Evolutionary conservation across 768 basidiomycete species (phyloP), one percentile per base, ranked within the genome.

Genomic region (Heimioporus sp.): DNA sequence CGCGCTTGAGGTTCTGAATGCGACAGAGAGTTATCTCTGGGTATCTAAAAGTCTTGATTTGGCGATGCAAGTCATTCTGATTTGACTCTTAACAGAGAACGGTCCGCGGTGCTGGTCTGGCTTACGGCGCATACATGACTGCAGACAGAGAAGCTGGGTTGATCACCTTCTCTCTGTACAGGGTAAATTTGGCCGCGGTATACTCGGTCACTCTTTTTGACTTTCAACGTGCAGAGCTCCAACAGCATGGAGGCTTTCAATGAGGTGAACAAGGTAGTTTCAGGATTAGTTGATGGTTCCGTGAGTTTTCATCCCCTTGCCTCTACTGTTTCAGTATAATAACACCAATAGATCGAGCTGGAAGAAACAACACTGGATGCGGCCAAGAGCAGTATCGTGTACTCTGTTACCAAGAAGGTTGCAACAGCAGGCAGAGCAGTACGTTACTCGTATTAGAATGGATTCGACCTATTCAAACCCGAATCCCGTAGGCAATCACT

Each of bases 11-110:
- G 83, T 93, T 15, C 74, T 99, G 46, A 97, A 97, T 59, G 95
- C 92, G 12, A 85, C 92, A 10, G 97, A 98, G 73, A 90, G 92
- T 57, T 97, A 86, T 66, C 81, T 98, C 51, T 98, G 96, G 96
- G 90, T 92, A 69, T 35, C 68, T 48, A 17, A 30, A 36, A 36
- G 32, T 17, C 35, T 46, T 40, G 5, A 40, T 20, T 38, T 36
- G 30, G 43, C 16, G 13, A 45, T 35, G 37, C 49, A 10, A 44
- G 9, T 19, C 31, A 15, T 53, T 45, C 48, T 68, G 47, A 48
- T 34, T 50, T 2, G 39, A n/a, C 16, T 46, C n/a, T 51, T 48
- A 34, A 56, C 54, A 91, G 88, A 82, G 87, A 21, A 89, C 87
- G 55, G 92, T 99, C 54, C 87, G 97, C 38, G 97, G 97, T 8